A percentile compares a stretch with the other conserved stretches of the same genome.
phyloP scores from a whole-genome alignment of 1,139 yeast species.

The Zygosaccharomyces pseudobailii region DNA sequence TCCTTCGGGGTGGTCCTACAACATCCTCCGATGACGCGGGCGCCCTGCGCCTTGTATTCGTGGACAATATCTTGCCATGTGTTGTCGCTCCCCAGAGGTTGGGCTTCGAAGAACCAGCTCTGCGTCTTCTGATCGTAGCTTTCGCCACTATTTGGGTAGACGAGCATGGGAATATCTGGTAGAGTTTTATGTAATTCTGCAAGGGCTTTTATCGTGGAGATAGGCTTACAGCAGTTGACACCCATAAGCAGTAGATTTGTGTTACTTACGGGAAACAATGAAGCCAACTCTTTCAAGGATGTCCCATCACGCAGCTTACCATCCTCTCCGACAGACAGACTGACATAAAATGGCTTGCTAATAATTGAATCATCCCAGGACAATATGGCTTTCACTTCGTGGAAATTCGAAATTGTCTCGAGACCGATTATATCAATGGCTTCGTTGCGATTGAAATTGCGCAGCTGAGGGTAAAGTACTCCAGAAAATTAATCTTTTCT shows the following conservation, averaged over 20 bases:
- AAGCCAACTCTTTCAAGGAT: constrained; percentile 19
- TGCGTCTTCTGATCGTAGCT: constrained; percentile 24
- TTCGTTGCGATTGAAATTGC: constrained; percentile 20
- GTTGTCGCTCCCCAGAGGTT: not conserved
- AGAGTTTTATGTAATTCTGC: constrained; percentile 16
- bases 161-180: constrained; percentile 20
- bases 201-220: constrained; percentile 19
- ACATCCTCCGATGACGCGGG: constrained; percentile 30
- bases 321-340: constrained; percentile 25
- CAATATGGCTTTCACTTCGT: constrained; percentile 26
- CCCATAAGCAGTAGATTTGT: constrained; percentile 23
- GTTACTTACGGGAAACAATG: constrained; percentile 30
- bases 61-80: constrained; percentile 24
- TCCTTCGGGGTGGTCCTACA: constrained; percentile 30
- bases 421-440: constrained; percentile 27
- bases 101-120: constrained; percentile 15
- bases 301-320: constrained; percentile 29
- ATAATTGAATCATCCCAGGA: constrained; percentile 24
- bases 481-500: constrained; percentile 19
- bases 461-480: constrained; percentile 27
- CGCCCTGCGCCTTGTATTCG: constrained; percentile 18
- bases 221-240: constrained; percentile 27
- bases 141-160: constrained; percentile 32
- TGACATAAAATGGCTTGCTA: constrained; percentile 26
- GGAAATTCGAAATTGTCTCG: constrained; percentile 29